Evolutionary conservation across 495 filamentous ascomycete species (phyloP).

Genomic region (Neurospora sp.): DNA sequence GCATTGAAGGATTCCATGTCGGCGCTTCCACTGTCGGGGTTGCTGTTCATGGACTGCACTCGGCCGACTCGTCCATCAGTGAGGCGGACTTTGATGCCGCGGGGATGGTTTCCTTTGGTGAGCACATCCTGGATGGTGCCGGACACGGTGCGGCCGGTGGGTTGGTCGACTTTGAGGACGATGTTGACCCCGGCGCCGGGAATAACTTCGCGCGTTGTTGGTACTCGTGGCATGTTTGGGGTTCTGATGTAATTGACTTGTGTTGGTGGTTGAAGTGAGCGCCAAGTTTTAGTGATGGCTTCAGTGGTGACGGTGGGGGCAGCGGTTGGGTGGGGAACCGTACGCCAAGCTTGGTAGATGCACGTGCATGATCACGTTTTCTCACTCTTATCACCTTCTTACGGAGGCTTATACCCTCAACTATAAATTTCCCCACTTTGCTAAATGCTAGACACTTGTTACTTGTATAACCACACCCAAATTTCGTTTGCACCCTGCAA

Average conservation of each 20-base stretch:
- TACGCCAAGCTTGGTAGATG: background rate
- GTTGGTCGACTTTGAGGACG: conserved; percentile 60
- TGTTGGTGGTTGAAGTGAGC: background rate
- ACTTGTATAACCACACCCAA: no score
- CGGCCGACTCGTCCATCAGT: conserved; percentile 57
- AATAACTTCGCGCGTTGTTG: conserved; percentile 39
- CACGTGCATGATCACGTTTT: background rate
- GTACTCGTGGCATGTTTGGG: conserved; percentile 28
- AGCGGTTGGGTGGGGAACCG: background rate
- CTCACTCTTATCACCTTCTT: no score
- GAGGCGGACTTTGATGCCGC: conserved; percentile 67
- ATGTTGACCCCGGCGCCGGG: conserved; percentile 55
- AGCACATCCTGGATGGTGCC: conserved; percentile 52
- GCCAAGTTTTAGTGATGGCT: background rate
- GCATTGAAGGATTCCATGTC: conserved; percentile 1
- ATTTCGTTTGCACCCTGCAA: no score
- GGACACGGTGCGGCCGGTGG: conserved; percentile 53
- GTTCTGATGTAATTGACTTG: no score
- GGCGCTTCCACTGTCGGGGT: conserved; percentile 8
- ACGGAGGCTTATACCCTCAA: no score
- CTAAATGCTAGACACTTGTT: no score
- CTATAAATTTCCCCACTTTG: no score
- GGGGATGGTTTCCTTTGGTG: conserved; percentile 60
- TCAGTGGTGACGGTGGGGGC: background rate
- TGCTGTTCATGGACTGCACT: conserved; percentile 46